These are phyloP conservation scores for Brettanomyces anomalus DNA, from an alignment of 805 yeast species.

Conservation along the genomic window DNA sequence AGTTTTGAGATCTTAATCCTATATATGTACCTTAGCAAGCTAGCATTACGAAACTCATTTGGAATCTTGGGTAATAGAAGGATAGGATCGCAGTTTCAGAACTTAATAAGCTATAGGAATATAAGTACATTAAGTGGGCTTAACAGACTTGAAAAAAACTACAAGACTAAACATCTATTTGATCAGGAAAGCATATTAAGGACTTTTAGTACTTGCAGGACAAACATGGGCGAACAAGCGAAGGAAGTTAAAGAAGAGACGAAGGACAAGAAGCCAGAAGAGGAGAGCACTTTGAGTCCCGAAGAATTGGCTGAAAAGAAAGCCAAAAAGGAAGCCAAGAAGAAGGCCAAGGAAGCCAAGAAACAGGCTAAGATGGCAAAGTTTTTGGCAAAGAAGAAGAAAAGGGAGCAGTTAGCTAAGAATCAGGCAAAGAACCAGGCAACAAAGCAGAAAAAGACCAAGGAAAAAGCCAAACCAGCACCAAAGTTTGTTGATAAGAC, in stretches of 20 bases:
- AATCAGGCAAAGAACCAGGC: slow-evolving; percentile 30
- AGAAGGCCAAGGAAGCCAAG: slow-evolving; percentile 57
- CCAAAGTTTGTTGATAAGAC: slow-evolving; percentile 88
- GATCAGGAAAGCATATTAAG: not conserved
- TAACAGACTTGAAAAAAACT: no score
- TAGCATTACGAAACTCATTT: no score
- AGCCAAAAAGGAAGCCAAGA: slow-evolving; percentile 37
- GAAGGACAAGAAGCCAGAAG: slow-evolving; percentile 9
- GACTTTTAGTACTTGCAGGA: not conserved
- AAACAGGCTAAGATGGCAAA: slow-evolving; percentile 49
- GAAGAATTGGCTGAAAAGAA: slow-evolving; percentile 49
- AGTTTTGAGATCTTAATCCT: no score
- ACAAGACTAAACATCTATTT: no score
- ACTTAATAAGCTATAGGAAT: no score
- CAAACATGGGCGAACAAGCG: not conserved
- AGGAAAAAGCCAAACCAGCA: slow-evolving; percentile 60
- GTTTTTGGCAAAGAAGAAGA: slow-evolving; percentile 74
- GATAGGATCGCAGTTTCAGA: no score
- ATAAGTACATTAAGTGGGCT: no score
- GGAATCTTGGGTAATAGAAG: no score
- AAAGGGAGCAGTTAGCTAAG: slow-evolving; percentile 53
- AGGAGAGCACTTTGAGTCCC: slow-evolving; percentile 12
- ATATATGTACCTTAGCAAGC: no score
- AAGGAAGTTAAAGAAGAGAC: slow-evolving; percentile 9
- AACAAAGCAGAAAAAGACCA: slow-evolving; percentile 47